These are phyloP conservation scores for Trichophyton simii DNA, from an alignment of 2,329 filamentous ascomycete genomes.

Conservation along the genomic window DNA sequence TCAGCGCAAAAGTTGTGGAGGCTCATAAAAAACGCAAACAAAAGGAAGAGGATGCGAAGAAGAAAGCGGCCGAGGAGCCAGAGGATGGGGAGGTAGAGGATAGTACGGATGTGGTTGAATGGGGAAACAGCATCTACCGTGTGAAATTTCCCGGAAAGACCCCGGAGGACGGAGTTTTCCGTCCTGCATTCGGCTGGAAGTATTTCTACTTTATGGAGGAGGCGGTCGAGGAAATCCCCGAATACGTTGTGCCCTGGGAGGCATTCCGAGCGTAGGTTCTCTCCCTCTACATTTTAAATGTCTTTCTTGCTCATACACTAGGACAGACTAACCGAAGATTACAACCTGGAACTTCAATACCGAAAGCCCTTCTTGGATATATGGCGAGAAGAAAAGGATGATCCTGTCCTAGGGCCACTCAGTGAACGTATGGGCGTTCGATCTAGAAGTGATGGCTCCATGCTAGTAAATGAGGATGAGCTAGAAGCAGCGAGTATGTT, in stretches of 20 bases:
- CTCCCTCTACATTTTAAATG: not conserved
- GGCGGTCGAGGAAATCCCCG: constrained; percentile 88
- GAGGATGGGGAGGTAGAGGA: constrained; percentile 45
- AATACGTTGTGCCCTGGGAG: constrained; percentile 97
- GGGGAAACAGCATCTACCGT: constrained; percentile 87
- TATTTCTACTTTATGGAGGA: constrained; percentile 95
- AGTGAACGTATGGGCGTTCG: constrained; percentile 95
- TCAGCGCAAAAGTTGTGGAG: constrained; percentile 63
- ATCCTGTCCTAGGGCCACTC: constrained; percentile 64
- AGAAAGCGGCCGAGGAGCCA: constrained; percentile 19
- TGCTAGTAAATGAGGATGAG: constrained; percentile 72
- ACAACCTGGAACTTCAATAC: constrained; percentile 90
- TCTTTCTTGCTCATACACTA: not conserved
- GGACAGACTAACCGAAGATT: constrained; percentile 67
- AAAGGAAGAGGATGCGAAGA: constrained; percentile 26
- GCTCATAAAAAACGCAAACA: constrained; percentile 52
- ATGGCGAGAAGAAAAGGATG: constrained; percentile 83
- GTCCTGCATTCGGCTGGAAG: constrained; percentile 93
- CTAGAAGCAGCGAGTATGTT: constrained; percentile 66
- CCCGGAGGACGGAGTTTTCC: constrained; percentile 76
- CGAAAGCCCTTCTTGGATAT: constrained; percentile 83
- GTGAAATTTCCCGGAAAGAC: constrained; percentile 78
- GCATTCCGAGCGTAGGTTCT: constrained; percentile 63
- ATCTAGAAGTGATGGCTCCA: constrained; percentile 50
- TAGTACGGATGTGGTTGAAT: constrained; percentile 55